Evolutionary conservation across 1,284 basidiomycete species (phyloP).

Genomic region (Afroboletus lepidellus): DNA sequence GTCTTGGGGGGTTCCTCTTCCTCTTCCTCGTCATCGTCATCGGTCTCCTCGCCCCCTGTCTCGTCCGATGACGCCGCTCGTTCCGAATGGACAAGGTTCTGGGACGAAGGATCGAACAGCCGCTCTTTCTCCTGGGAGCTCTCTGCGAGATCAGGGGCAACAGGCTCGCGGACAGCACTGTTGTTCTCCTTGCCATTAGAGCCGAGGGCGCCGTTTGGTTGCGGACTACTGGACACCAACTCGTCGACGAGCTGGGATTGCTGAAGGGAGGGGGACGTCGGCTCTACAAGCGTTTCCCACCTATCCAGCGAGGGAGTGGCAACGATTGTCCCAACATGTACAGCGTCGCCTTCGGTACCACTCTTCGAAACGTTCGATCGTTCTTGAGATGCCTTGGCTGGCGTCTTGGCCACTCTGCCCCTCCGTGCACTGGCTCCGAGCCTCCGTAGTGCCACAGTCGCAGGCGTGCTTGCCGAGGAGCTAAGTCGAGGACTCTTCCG

Average conservation of each 20-base stretch:
- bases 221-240: conserved; percentile 38
- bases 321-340: not conserved
- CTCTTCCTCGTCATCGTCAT: conserved; percentile 20
- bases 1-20: conserved; percentile 41
- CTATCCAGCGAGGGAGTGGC: conserved; percentile 14
- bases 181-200: conserved; percentile 9
- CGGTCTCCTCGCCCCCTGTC: conserved; percentile 4
- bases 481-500: conserved; percentile 17
- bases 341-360: not conserved
- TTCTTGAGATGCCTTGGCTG: conserved; percentile 11
- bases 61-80: not conserved
- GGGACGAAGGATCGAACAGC: conserved; percentile 44
- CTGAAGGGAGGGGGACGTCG: conserved; percentile 23
- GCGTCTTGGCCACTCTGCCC: conserved; percentile 11
- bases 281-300: conserved; percentile 29
- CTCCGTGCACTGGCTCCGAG: not conserved
- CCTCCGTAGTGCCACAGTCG: conserved; percentile 1
- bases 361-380: not conserved
- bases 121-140: conserved; percentile 27
- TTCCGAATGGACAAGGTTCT: conserved; percentile 29
- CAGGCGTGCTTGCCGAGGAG: conserved; percentile 11
- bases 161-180: conserved; percentile 1
- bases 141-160: not conserved
- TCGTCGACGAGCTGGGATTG: conserved; percentile 38
- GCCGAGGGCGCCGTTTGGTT: not conserved